These are phyloP conservation scores for Jatropha multifida DNA, from an alignment of 441 rosid species.

Conservation along the genomic window DNA sequence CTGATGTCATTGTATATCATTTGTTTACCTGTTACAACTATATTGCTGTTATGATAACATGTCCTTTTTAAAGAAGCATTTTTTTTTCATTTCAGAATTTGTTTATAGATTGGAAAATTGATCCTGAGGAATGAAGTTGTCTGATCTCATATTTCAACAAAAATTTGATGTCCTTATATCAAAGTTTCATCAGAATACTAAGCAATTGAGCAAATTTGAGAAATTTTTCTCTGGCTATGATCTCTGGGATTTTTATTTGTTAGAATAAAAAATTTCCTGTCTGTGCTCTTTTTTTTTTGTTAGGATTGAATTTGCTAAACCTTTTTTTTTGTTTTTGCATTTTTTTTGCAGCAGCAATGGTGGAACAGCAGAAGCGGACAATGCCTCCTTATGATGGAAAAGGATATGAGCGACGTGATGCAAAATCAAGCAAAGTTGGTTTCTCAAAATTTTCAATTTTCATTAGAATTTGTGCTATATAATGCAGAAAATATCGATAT, in stretches of 20 bases:
- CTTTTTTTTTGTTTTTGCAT: not conserved
- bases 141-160: not conserved
- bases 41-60: not conserved
- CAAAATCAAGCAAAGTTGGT: slow-evolving; percentile 65
- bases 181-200: not conserved
- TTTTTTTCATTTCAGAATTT: not conserved
- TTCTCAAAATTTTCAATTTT: slow-evolving; percentile 26
- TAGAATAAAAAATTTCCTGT: not conserved
- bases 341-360: slow-evolving; percentile 35
- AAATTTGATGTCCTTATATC: not conserved
- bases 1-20: not conserved
- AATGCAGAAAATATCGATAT: not conserved
- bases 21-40: not conserved
- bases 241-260: not conserved
- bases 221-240: slow-evolving; percentile 9
- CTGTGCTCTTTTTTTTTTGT: not conserved
- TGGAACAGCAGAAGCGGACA: slow-evolving; percentile 53
- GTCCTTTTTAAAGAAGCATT: not conserved
- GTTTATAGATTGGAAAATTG: not conserved
- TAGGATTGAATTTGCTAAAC: slow-evolving; percentile 6
- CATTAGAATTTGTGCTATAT: slow-evolving; percentile 10
- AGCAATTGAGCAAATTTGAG: not conserved
- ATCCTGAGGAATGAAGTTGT: not conserved
- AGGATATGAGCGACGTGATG: slow-evolving; percentile 59
- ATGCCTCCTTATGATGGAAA: slow-evolving; percentile 61